Evolutionary conservation across 2,329 filamentous ascomycete genomes (phyloP), one percentile per base, ranked within the genome.

Genomic region (Colletotrichum salicis): DNA sequence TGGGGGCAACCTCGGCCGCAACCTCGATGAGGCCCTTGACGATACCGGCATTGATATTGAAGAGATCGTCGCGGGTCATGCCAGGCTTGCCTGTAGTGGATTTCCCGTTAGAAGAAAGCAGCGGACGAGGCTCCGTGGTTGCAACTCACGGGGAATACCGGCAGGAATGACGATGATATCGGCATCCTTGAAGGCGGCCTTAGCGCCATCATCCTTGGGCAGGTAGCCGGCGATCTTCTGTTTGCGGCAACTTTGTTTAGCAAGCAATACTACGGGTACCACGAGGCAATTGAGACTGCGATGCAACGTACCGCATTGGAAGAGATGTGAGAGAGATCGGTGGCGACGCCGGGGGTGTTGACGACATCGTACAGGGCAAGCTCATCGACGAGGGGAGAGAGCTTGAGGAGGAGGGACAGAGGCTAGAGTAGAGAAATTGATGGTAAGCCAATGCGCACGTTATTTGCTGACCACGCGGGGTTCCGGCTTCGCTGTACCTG

Each of bases 1-100:
- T 97, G 82, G 96, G 96, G 82, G 92, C 92, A 80, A 93, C 91
- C 82, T 98, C 92, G 78, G 96, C 95, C 78, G 94, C 91, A 64
- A 93, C 92, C 88, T 97, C 93, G 78, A 97, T 92, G 77, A 99
- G 89, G 78, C 94, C 95, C 86, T 96, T 94, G 81, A 99, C 96
- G 81, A 99, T 99, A 79, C 95, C 94, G 73, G 96, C 96, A 84
- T 99, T 99, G 89, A 98, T 97, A 87, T 98, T 98, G 93, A 99
- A 99, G 72, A 99, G 94, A 82, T 98, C 96, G 80, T 99, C 96
- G 87, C 96, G 95, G 84, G 94, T 98, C 96, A 99, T 99, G 80
- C 96, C 96, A 79, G 96, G 96, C 90, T 98, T 98, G 86, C 96
- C 96, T 98, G 75, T 71, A 71, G 54, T 24, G 54, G 19, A 64